Conservation (phyloP, 1,139 yeast genomes). For the Diutina rugosa region DNA sequence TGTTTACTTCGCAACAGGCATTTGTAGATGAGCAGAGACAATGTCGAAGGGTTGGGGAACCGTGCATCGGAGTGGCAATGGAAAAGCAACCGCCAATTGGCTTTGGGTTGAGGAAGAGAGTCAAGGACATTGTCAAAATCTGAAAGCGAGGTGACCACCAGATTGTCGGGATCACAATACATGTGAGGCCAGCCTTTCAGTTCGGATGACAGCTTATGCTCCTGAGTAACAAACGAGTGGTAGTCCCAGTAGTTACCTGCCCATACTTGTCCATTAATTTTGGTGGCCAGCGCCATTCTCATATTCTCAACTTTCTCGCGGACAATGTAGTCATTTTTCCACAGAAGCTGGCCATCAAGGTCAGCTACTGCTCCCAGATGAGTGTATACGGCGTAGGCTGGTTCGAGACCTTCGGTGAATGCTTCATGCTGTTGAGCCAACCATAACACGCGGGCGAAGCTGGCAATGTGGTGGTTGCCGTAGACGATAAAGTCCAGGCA, state of each 20-base stretch:
- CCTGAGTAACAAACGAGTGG: conserved; percentile 16
- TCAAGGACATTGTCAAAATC: background rate
- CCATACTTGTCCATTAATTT: conserved; percentile 48
- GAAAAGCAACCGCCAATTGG: conserved; percentile 26
- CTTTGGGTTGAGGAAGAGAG: conserved; percentile 19
- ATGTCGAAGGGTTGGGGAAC: conserved; percentile 33
- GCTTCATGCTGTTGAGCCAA: conserved; percentile 31
- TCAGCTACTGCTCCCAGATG: background rate
- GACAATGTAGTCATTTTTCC: conserved; percentile 63
- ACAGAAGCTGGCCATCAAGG: conserved; percentile 10
- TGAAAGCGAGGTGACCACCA: background rate
- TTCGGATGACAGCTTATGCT: background rate
- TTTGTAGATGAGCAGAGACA: conserved; percentile 23
- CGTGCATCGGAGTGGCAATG: conserved; percentile 42
- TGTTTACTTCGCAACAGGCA: conserved; percentile 15
- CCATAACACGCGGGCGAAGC: conserved; percentile 37
- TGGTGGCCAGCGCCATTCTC: conserved; percentile 72
- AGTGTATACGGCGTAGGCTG: background rate
- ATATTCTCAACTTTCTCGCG: conserved; percentile 75
- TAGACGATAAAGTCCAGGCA: conserved; percentile 63
- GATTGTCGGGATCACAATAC: conserved; percentile 1
- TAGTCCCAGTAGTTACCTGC: conserved; percentile 59
- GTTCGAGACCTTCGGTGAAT: background rate
- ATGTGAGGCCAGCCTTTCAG: background rate
- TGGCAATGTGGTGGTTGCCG: conserved; percentile 19